Evolutionary conservation across 2,329 filamentous ascomycete species (phyloP), one percentile per base, ranked within the genome.

Genomic region (Paecilomyces variotii): DNA sequence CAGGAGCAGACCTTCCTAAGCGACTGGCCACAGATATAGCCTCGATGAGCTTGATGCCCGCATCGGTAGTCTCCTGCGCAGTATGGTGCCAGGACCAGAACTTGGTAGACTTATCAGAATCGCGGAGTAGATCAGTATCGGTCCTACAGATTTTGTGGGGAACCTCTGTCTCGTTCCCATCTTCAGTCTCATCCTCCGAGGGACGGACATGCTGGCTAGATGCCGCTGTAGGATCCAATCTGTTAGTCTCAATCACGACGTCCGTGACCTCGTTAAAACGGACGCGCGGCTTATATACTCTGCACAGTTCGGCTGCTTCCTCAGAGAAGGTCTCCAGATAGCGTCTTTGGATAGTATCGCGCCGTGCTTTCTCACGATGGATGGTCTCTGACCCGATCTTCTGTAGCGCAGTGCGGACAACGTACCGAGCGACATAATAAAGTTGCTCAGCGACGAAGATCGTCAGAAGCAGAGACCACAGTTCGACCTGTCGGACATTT

Each of bases 361-460:
- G 82, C 69, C 94, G 88, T 5, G 85, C 85, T 24, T 88, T 84
- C 74, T 96, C 91, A 70, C 90, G 91, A 66, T 93, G 89, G 59
- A 92, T 77, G 0, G 91, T 90, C 0, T 89, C 89, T 52, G 87
- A 91, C 64, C 96, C 90, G 56, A 96, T 78, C 71, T 91, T 93
- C 62, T 80, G 81, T 58, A 97, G 81, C 0, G 86, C 86, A 55
- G 85, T 82, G 26, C 87, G 82, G 2, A 96, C 87, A 1, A 80
- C 81, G 61, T 87, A 82, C 65, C 91, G 87, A 6, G 89, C 82
- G 2, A 84, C 78, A 7, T 97, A 83, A 70, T 95, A 97, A 7
- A 90, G 77, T 71, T 97, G 92, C 72, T 97, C 93, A 0, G 90
- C 86, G 59, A 92, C 80, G 62, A 97, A 82, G 59, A 97, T 84